Percentiles rank a stretch among this genome's conserved stretches.
These are phyloP conservation scores for Asterophora lycoperdoides DNA, from an alignment of 768 basidiomycete species.

Conservation along the genomic window DNA sequence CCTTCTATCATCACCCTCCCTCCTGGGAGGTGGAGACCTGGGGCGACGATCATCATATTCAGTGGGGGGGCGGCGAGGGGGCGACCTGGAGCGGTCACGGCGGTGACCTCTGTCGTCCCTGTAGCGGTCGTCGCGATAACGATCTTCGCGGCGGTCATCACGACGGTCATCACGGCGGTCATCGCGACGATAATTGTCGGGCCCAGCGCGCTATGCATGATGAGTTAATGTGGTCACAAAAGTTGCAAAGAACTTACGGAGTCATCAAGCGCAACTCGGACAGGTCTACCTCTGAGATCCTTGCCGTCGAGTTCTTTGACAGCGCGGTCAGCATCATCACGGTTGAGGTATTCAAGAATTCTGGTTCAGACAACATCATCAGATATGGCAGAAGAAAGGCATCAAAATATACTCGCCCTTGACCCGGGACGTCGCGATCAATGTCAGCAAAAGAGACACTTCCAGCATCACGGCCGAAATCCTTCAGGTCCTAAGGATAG, in stretches of 20 bases:
- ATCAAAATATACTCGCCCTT: slow-evolving; percentile 61
- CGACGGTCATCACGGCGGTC: slow-evolving; percentile 60
- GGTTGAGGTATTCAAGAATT: slow-evolving; percentile 83
- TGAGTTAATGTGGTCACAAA: slow-evolving; percentile 5
- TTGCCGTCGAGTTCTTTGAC: slow-evolving; percentile 80
- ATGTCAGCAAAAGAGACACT: slow-evolving; percentile 94
- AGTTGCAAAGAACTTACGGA: slow-evolving; percentile 37
- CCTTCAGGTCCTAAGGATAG: slow-evolving; percentile 86
- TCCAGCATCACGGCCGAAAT: slow-evolving; percentile 92
- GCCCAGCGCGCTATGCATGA: slow-evolving; percentile 51
- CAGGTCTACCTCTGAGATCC: slow-evolving; percentile 80
- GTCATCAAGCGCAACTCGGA: slow-evolving; percentile 66
- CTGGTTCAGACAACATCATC: slow-evolving; percentile 35
- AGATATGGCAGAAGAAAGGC: background rate
- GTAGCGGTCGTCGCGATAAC: slow-evolving; percentile 57
- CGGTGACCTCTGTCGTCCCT: slow-evolving; percentile 54
- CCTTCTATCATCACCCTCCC: slow-evolving; percentile 81
- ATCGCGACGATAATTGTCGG: slow-evolving; percentile 75
- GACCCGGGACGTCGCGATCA: slow-evolving; percentile 78
- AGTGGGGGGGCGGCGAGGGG: slow-evolving; percentile 54
- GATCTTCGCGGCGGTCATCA: slow-evolving; percentile 51
- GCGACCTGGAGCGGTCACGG: slow-evolving; percentile 82
- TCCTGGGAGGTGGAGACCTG: slow-evolving; percentile 77
- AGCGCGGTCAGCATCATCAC: slow-evolving; percentile 93
- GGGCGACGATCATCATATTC: slow-evolving; percentile 73